phyloP scores from a whole-genome alignment of 257 asterid species.

The Ilex asprella region DNA sequence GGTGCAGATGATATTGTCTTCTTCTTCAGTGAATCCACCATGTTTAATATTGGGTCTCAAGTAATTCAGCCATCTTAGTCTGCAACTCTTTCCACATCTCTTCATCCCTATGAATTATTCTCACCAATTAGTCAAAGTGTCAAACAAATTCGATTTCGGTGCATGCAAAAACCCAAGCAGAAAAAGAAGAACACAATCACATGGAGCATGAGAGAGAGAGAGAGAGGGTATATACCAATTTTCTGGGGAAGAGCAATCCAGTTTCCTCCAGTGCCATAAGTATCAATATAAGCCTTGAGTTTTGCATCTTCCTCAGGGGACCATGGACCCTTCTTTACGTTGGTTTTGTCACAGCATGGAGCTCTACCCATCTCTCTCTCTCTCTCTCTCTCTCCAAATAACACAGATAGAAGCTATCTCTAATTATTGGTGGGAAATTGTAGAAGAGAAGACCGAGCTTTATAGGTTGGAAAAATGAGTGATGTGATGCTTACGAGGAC shows the following conservation, averaged over 20 bases:
- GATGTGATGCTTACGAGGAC: slow-evolving; percentile 53
- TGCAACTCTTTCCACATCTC: slow-evolving; percentile 97
- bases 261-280: slow-evolving; percentile 73
- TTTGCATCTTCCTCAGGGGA: slow-evolving; percentile 91
- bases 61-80: slow-evolving; percentile 88
- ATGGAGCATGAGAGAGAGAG: slow-evolving; percentile 1
- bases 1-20: slow-evolving; percentile 88
- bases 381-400: not conserved
- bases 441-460: slow-evolving; percentile 55
- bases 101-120: slow-evolving; percentile 47
- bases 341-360: slow-evolving; percentile 93
- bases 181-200: not conserved
- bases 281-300: slow-evolving; percentile 80
- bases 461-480: slow-evolving; percentile 58
- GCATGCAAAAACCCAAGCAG: too few species aligned
- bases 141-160: too few species aligned
- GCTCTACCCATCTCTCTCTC: slow-evolving; percentile 77
- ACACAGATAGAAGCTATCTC: slow-evolving; percentile 13
- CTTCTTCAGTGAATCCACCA: slow-evolving; percentile 98
- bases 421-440: slow-evolving; percentile 22
- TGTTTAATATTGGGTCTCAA: slow-evolving; percentile 86
- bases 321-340: slow-evolving; percentile 96
- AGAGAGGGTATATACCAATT: slow-evolving; percentile 43
- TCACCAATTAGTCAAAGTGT: not conserved
- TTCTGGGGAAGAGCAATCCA: slow-evolving; percentile 99